Base-by-base conservation (phyloP, 108 stramenopile species). In the Nitzschia putrida region DNA sequence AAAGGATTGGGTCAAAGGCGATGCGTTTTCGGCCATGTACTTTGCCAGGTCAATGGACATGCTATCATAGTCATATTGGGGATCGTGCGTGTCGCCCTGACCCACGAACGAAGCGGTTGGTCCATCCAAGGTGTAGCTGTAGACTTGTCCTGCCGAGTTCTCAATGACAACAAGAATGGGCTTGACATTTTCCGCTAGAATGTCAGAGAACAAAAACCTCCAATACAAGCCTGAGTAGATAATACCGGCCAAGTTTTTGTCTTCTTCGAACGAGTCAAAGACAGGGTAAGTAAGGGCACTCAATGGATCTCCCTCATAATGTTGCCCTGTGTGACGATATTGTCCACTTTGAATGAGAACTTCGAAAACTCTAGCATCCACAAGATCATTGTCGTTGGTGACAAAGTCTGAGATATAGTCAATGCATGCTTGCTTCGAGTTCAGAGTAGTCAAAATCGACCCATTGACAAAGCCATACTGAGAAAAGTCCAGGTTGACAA, bases 41-140 rank as follows among this genome's bases (percentile, higher is more conserved):
- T 16, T 20, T 44, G 44, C 16, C 43, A 63, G 0, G 61, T 63
- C 40, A 14, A 39, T 23, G 9, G n/a, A 8, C 42, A n/a, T 25
- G 13, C 43, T 24, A 61, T 61, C 22, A n/a, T 61, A 49, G 26
- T 26, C 21, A 21, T 16, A 51, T 16, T 69, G 54, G 11, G 42
- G 14, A 51, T 71, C 59, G 38, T 71, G 69, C 0, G 41, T 41
- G 58, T 71, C 69, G 5, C 58, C 69, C 21, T 47, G n/a, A 29
- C 58, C 69, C 0, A 71, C 10, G 7, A 23, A 51, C 0, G 16
- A 1, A 7, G 59, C 57, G 2, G 44, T 21, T 1, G 13, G 23
- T 5, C 59, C 49, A 11, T 25, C 20, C 37, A 91, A 13, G 0
- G 3, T 23, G 50, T 51, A 53, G 58, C 34, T 26, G 14, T 29